phyloP scores from a whole-genome alignment of 176 grass and related monocot genomes.

The Dendrocalamus sinicus region DNA sequence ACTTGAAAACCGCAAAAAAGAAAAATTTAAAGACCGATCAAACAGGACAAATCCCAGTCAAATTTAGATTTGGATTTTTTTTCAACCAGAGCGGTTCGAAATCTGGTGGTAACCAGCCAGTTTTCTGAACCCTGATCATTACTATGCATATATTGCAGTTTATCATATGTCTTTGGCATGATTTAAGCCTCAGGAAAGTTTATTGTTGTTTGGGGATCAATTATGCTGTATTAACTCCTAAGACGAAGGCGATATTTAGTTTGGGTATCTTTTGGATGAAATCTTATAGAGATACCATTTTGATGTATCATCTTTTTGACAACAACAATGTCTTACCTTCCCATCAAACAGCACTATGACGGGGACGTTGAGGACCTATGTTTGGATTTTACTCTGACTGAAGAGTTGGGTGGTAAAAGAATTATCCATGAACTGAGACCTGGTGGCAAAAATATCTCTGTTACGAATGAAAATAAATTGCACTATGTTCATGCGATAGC shows the following conservation, averaged over 20 bases:
- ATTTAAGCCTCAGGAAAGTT: conserved; percentile 12
- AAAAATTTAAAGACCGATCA: not conserved
- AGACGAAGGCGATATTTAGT: not conserved
- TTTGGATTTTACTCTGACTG: conserved; percentile 96
- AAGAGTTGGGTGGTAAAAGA: conserved; percentile 84
- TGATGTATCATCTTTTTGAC: not conserved
- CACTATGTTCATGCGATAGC: conserved; percentile 98
- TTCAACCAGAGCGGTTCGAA: not conserved
- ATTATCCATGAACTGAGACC: conserved; percentile 89
- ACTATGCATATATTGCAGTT: not conserved
- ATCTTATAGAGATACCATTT: conserved; percentile 8
- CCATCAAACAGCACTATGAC: conserved; percentile 75
- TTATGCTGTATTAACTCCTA: not conserved
- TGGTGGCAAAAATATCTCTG: conserved; percentile 88
- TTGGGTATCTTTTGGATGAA: not conserved
- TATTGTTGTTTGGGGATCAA: conserved; percentile 41
- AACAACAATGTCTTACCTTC: conserved; percentile 36
- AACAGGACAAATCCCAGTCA: not conserved
- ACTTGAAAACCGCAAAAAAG: not conserved
- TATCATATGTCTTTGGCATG: conserved; percentile 24
- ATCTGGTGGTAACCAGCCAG: not conserved
- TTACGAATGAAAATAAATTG: conserved; percentile 92
- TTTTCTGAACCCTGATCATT: not conserved
- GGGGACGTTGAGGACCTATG: conserved; percentile 80
- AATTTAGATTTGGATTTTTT: not conserved